Conservation (phyloP, 225 moss, liverwort and hornwort genomes). For the Pseudisothecium myosuroides region DNA sequence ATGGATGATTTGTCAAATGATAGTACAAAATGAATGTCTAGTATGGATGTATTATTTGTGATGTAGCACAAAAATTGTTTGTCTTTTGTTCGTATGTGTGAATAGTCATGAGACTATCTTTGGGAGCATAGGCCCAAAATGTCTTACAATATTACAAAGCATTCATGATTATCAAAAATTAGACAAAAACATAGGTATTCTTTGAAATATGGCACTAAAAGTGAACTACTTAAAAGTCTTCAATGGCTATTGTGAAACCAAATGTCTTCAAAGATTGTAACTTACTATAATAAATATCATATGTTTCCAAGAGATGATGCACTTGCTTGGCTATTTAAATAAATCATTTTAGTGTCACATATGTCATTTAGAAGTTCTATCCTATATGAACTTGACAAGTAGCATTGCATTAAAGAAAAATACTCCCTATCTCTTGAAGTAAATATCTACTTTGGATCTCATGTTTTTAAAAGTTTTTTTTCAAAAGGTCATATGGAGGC, state of each 20-base stretch:
- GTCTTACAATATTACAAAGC: background rate
- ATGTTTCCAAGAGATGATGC: background rate
- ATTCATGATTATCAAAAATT: background rate
- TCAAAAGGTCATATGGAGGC: background rate
- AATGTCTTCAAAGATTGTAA: background rate
- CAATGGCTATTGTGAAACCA: background rate
- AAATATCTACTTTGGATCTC: background rate
- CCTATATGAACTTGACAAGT: background rate
- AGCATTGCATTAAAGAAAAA: background rate
- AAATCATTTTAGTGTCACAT: background rate
- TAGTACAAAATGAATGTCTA: background rate
- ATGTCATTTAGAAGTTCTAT: background rate
- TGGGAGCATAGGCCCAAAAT: too few relatives aligned
- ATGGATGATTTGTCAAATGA: background rate
- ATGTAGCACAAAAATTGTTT: too few relatives aligned
- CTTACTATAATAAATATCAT: rapidly evolving
- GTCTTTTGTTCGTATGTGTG: background rate
- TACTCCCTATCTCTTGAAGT: rapidly evolving
- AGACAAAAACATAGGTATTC: background rate
- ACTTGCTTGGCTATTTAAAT: background rate
- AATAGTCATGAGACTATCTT: background rate
- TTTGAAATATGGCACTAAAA: background rate
- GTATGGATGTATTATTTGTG: background rate
- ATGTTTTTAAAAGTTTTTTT: background rate
- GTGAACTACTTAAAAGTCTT: background rate